These are phyloP conservation scores for Cephalotrichum gorgonifer DNA, from an alignment of 2,329 filamentous ascomycete species.

Conservation along the genomic window DNA sequence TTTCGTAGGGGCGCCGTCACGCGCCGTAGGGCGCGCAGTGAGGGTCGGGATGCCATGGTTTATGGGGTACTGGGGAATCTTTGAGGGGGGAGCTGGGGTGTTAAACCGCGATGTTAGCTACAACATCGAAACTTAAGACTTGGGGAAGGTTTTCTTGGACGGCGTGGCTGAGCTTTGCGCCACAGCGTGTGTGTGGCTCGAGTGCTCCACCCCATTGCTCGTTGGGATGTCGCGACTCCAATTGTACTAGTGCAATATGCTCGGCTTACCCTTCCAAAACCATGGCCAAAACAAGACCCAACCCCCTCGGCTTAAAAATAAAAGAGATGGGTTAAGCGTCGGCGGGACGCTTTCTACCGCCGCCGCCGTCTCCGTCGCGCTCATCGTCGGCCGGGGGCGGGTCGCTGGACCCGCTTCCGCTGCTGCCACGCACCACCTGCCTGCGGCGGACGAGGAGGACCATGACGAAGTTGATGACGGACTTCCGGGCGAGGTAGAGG, in stretches of 20 bases:
- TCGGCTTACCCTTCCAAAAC: background rate
- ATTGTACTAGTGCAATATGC: background rate
- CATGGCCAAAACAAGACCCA: background rate
- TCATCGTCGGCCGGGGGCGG: background rate
- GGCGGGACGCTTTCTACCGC: background rate
- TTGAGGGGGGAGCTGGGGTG: background rate
- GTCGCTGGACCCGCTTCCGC: background rate
- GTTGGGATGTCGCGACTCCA: too few species aligned
- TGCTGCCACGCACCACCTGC: background rate
- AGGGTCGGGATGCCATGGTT: slow-evolving; percentile 5
- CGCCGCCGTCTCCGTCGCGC: background rate
- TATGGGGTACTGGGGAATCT: background rate
- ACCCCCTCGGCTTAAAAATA: background rate
- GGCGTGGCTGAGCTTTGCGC: background rate
- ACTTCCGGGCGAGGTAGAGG: slow-evolving; percentile 17
- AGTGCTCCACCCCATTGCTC: too few species aligned
- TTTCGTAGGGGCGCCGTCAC: slow-evolving; percentile 1
- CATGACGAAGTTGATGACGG: slow-evolving; percentile 18
- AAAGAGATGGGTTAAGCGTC: background rate
- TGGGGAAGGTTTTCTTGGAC: background rate
- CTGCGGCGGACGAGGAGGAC: slow-evolving; percentile 13
- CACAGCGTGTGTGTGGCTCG: background rate
- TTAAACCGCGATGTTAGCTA: background rate
- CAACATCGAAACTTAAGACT: background rate
- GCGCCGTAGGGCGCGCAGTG: slow-evolving; percentile 6